Percentiles rank a stretch among this genome's conserved stretches.
These are phyloP conservation scores for Podila epigama DNA, from an alignment of 192 early-diverging fungal genomes.

Conservation along the genomic window DNA sequence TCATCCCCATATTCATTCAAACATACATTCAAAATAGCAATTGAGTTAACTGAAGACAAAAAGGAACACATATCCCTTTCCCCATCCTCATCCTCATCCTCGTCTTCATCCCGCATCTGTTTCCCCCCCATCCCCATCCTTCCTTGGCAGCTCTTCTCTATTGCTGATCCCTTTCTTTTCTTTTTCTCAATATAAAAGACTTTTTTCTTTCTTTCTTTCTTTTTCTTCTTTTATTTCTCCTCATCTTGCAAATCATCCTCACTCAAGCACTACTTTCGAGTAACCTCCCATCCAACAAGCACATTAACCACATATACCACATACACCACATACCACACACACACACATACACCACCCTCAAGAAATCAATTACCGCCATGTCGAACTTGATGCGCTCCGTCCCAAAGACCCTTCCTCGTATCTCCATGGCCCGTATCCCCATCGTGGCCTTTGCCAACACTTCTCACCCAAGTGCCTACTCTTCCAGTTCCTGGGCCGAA, in stretches of 20 bases:
- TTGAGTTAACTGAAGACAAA: too few relatives aligned
- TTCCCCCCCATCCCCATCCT: neutral
- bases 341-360: neutral
- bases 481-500: constrained; percentile 44
- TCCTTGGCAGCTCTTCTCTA: constrained; percentile 6
- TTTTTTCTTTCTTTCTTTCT: neutral
- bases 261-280: neutral
- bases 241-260: neutral
- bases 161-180: constrained; percentile 2
- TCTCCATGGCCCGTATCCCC: constrained; percentile 46
- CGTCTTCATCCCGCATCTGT: neutral
- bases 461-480: constrained; percentile 43
- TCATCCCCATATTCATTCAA: constrained; percentile 1
- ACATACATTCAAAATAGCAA: neutral
- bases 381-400: constrained; percentile 26
- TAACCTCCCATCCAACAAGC: neutral
- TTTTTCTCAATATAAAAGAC: neutral
- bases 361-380: constrained; percentile 8
- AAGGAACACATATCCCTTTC: too few relatives aligned
- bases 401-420: constrained; percentile 38
- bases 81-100: neutral
- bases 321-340: neutral
- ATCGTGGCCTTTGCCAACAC: constrained; percentile 43
- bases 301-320: neutral
- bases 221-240: constrained; percentile 4